Evolutionary conservation across 2,329 filamentous ascomycete species (phyloP).

Genomic region (Exophiala sideris): DNA sequence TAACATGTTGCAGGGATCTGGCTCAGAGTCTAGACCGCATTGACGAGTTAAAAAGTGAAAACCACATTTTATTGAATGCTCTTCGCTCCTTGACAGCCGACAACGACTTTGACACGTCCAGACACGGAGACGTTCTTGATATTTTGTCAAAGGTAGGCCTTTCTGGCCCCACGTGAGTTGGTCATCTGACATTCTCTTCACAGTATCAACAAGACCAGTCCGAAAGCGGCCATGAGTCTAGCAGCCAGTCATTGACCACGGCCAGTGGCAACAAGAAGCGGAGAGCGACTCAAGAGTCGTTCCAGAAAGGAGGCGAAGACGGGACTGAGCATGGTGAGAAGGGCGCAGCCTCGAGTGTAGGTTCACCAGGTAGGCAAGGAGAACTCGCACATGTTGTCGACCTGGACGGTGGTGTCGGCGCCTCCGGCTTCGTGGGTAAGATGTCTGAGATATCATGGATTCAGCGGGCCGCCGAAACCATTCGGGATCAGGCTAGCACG

Average conservation of each 20-base stretch:
- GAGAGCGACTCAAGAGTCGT: background rate
- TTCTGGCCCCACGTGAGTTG: background rate
- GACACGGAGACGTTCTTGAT: conserved; percentile 16
- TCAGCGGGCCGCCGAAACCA: conserved; percentile 14
- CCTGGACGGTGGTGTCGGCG: conserved; percentile 17
- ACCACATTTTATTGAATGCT: conserved; percentile 8
- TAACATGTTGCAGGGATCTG: conserved; percentile 15
- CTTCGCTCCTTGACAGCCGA: conserved; percentile 11
- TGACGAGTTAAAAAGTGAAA: conserved; percentile 14
- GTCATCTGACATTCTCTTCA: background rate
- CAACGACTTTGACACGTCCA: conserved; percentile 12
- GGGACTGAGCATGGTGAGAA: conserved; percentile 4
- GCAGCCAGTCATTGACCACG: conserved; percentile 9
- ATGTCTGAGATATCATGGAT: conserved; percentile 27
- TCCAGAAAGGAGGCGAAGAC: background rate
- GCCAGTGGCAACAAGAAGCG: background rate
- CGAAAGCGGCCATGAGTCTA: background rate
- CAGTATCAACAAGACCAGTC: conserved; percentile 12
- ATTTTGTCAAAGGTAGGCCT: conserved; percentile 17
- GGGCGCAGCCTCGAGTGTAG: conserved; percentile 10
- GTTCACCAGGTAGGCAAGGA: conserved; percentile 17
- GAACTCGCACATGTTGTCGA: conserved; percentile 14
- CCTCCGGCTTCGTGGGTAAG: conserved; percentile 22
- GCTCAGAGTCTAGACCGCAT: conserved; percentile 18
- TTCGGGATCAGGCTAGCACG: background rate